Base-by-base conservation (phyloP, 257 asterid species). In the Nicotiana paniculata region DNA sequence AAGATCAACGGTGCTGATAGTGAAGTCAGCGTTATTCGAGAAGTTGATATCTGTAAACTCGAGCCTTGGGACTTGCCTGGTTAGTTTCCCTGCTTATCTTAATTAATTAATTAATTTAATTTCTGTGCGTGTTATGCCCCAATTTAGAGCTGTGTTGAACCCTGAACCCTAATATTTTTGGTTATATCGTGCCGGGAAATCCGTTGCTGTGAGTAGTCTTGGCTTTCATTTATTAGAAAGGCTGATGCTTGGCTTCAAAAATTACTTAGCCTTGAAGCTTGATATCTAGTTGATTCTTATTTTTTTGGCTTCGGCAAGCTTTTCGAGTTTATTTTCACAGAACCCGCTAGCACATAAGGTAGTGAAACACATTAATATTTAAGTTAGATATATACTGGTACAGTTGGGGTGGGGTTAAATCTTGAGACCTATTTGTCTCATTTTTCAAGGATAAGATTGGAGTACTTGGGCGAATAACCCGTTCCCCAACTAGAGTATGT, bases 41-140 rank as follows among this genome's bases (percentile, higher is more conserved):
- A 95, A 83, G 89, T 95, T 63, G 99, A 95, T 88, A 88, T 92
- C 54, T 95, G 98, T 83, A 91, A 91, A 83, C 83, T 83, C 86
- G 97, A 93, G 86, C 95, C 96, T 16, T 90, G 96, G 97, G 96
- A 95, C 85, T 90, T 95, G 75, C 98, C 98, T 58, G 91, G 97
- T 93, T 76, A 55, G 17, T 58, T 53, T 68, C 24, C 13, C 57
- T 67, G 2, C 37, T 65, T 66, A 26, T 66, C 16, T 66, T 66
- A 30, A 13, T 9, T 65, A 43, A 43, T 53, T 53, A 53, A 66
- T 66, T 65, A 24, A 66, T 30, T 65, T 32, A 5, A 13, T 17
- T 66, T 8, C 13, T 35, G 24, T 33, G 48, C 6, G 4, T 16
- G 77, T 68, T 18, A 16, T 33, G 21, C 55, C 62, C 63, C 43